These are phyloP conservation scores for Toxoplasma gondii DNA, from an alignment of 169 alveolate species.

Conservation along the genomic window DNA sequence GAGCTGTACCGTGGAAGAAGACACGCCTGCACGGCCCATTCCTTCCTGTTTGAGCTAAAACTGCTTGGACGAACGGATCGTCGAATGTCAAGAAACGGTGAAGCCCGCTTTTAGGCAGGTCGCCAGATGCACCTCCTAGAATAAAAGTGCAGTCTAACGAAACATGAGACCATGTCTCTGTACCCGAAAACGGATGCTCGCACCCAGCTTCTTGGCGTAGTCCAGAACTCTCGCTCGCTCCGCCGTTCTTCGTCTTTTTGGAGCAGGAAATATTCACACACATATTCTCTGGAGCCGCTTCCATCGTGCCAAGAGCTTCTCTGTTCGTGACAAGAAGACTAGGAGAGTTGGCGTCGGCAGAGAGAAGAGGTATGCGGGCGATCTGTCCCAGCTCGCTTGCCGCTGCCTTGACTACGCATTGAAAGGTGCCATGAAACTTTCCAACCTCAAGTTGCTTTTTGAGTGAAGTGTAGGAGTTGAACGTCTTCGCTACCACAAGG, in stretches of 20 bases:
- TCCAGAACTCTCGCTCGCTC: no score
- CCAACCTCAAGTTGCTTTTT: neutral
- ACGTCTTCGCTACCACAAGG: constrained; percentile 8
- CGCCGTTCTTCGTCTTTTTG: no score
- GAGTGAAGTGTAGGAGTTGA: neutral
- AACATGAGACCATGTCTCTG: neutral
- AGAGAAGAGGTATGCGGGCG: neutral
- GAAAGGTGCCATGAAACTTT: neutral
- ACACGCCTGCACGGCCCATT: neutral
- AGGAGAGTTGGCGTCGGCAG: neutral
- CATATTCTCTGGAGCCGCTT: neutral
- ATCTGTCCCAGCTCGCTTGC: neutral
- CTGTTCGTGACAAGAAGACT: neutral
- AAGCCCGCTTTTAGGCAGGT: neutral
- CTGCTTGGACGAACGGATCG: neutral
- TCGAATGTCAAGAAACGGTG: neutral
- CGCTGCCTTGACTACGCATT: neutral
- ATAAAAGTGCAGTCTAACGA: neutral
- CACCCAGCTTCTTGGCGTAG: no score
- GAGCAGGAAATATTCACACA: no score
- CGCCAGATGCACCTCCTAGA: neutral
- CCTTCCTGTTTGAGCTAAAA: neutral
- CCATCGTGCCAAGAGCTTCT: neutral
- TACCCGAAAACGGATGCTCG: neutral
- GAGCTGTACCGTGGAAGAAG: constrained; percentile 12